phyloP scores from a whole-genome alignment of 225 moss, liverwort and hornwort genomes.

The Antitrichia curtipendula region DNA sequence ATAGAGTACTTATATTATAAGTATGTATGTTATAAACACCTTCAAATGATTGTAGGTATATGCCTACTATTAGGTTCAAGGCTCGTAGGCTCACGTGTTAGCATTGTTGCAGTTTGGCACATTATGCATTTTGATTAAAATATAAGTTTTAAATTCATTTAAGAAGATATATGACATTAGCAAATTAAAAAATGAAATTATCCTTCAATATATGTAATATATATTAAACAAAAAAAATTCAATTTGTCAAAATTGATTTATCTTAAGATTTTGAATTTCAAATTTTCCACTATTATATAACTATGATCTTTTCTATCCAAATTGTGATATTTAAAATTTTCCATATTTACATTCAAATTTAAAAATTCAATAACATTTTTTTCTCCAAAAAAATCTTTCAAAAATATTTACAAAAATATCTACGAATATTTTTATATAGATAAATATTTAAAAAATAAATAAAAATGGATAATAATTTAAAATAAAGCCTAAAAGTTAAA shows the following conservation, averaged over 20 bases:
- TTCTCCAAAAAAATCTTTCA: too few species aligned
- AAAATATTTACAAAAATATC: too few species aligned
- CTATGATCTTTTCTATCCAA: neutral
- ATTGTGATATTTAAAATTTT: neutral
- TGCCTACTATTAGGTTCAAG: too few species aligned
- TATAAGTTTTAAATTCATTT: neutral
- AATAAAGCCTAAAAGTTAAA: neutral
- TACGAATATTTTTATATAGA: neutral
- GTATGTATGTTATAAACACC: too few species aligned
- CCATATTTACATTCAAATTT: neutral
- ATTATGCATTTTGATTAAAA: neutral
- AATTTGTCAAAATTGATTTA: too few species aligned
- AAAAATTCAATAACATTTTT: neutral
- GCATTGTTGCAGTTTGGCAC: too few species aligned
- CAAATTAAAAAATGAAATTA: neutral
- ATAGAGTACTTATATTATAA: too few species aligned
- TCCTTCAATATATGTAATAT: neutral
- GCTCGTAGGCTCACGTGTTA: too few species aligned
- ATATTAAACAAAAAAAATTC: accelerated
- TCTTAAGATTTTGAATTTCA: neutral
- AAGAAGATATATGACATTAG: neutral
- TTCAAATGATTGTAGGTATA: too few species aligned
- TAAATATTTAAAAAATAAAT: neutral
- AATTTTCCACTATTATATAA: neutral
- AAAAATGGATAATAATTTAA: neutral